Evolutionary conservation across 176 grass and related monocot genomes (phyloP), one percentile per base, ranked within the genome.

Genomic region (Aegilops longissima): DNA sequence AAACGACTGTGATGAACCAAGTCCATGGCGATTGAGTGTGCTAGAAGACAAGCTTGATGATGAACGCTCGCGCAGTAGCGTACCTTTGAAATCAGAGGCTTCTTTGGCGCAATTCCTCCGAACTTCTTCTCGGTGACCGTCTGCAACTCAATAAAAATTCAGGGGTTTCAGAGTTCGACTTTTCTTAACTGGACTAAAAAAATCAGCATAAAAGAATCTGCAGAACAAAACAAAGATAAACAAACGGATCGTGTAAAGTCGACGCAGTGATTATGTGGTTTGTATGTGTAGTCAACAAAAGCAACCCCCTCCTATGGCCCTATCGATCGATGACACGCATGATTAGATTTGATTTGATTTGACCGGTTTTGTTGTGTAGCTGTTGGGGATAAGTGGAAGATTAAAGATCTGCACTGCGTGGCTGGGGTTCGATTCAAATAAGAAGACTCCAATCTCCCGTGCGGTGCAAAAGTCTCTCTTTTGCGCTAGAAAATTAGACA

Each of bases 61-160:
- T 16, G 36, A 45, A 6, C 4, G 0, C n/a, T 27, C 21, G 8
- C 11, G 66, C 18, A n/a, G 49, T 47, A 8, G 31, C n/a, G 35
- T 83, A 94, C 96, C 90, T 94, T 98, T 59, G 96, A 88, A 75
- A 98, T 98, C 66, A 98, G 87, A 76, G 92, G 93, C 52, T 96
- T 96, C 66, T 96, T 98, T 3, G 96, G 84, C 34, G 88, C 85
- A 77, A 98, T 92, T 47, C 92, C 90, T 85, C 92, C 92, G 80
- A 92, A 98, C 87, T 95, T 98, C 40, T 91, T 95, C 86, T 89
- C 88, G 2, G 54, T 29, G 34, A 62, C 80, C 7, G 76, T 66
- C 96, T 98, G 88, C 79, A 82, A 23, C 8, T 52, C 72, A 66
- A 7, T 40, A 27, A 27, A 3, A 42, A 27, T 3, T 16, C 17